Evolutionary conservation across 768 basidiomycete genomes (phyloP).

Genomic region (Lyophyllum decastes): DNA sequence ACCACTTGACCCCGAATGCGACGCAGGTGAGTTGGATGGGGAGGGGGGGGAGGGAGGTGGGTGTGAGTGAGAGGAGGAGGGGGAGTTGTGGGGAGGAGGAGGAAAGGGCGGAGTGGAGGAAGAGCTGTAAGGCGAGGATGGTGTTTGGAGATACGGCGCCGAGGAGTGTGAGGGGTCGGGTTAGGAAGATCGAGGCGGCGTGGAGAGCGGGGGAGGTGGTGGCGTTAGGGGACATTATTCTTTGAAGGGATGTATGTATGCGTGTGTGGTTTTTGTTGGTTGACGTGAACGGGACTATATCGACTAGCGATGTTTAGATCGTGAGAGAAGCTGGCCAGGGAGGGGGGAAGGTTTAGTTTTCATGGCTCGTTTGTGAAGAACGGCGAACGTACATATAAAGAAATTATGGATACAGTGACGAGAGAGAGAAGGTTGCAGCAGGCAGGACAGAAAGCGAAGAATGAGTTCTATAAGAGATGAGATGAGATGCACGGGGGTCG

Average conservation of each 20-base stretch:
- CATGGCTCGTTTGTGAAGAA: not conserved
- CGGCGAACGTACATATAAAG: not conserved
- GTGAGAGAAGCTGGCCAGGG: not conserved
- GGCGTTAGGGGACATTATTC: constrained; percentile 20
- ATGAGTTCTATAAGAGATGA: not conserved
- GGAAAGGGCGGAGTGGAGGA: constrained; percentile 28
- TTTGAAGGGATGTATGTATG: too few relatives aligned
- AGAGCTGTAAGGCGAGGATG: constrained; percentile 17
- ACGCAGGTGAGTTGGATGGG: constrained; percentile 22
- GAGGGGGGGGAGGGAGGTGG: not conserved
- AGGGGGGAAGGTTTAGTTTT: too few relatives aligned
- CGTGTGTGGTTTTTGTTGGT: constrained; percentile 1
- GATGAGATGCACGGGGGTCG: not conserved
- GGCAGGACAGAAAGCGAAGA: not conserved
- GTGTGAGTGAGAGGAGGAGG: constrained; percentile 28
- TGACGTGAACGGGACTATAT: not conserved
- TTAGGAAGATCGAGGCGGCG: constrained; percentile 37
- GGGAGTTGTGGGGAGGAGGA: constrained; percentile 19
- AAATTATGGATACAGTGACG: not conserved
- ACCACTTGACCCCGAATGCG: constrained; percentile 33
- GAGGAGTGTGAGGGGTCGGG: constrained; percentile 32
- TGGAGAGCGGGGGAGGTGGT: constrained; percentile 22
- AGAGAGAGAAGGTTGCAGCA: too few relatives aligned
- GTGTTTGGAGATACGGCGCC: constrained; percentile 18
- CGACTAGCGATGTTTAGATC: constrained; percentile 14